Evolutionary conservation across 495 filamentous ascomycete species (phyloP).

Genomic region (Bacidia rubella): DNA sequence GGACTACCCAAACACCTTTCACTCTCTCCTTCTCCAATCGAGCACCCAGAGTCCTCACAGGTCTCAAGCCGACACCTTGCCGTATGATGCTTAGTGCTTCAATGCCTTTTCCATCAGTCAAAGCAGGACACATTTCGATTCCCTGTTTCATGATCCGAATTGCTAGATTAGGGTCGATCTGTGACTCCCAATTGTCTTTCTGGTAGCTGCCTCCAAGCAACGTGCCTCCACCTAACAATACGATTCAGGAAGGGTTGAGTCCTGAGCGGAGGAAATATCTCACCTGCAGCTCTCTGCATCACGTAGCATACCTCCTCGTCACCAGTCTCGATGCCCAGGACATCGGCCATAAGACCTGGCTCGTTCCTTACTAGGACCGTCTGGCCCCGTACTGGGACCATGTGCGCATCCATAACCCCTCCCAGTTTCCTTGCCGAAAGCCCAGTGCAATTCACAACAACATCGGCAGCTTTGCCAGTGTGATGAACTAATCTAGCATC

Average conservation of each 20-base stretch:
- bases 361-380: conserved; percentile 80
- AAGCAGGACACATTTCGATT: conserved; percentile 54
- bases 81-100: conserved; percentile 75
- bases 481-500: conserved; percentile 57
- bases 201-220: conserved; percentile 82
- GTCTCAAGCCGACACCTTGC: conserved; percentile 79
- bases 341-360: conserved; percentile 50
- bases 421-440: conserved; percentile 59
- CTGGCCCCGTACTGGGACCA: conserved; percentile 75
- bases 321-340: conserved; percentile 70
- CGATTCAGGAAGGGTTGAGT: no score
- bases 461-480: conserved; percentile 44
- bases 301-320: conserved; percentile 72
- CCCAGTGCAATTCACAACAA: conserved; percentile 83
- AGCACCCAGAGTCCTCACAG: conserved; percentile 58
- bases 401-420: conserved; percentile 63
- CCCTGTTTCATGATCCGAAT: conserved; percentile 79
- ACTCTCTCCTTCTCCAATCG: conserved; percentile 74
- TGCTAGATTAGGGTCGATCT: conserved; percentile 69
- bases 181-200: conserved; percentile 67
- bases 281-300: conserved; percentile 74
- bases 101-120: conserved; percentile 63
- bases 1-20: conserved; percentile 61
- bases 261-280: no score
- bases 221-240: conserved; percentile 44